Evolutionary conservation across 139 green algal genomes (phyloP).

Genomic region (Micractinium conductrix): DNA sequence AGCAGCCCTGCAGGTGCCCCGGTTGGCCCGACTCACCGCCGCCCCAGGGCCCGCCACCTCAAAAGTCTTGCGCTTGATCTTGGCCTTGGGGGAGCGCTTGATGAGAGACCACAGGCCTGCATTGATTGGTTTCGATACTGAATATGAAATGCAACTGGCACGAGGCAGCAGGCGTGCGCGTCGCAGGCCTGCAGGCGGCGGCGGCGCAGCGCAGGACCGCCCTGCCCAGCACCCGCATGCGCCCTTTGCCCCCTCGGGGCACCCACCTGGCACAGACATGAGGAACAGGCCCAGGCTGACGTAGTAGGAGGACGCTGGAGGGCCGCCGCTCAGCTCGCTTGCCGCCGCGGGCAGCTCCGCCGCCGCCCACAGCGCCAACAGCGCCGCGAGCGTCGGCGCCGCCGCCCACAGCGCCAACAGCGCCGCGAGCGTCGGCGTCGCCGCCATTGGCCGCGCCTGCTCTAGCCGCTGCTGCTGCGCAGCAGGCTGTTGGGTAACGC

Average conservation of each 20-base stretch:
- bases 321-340: slow-evolving; percentile 25
- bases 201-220: neutral
- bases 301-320: slow-evolving; percentile 71
- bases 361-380: slow-evolving; percentile 37
- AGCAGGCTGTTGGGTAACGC: neutral
- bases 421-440: neutral
- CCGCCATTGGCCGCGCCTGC: neutral
- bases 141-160: no score
- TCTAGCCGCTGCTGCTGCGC: slow-evolving; percentile 14
- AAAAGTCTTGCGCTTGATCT: slow-evolving; percentile 79
- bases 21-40: no score
- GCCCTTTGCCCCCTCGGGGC: neutral
- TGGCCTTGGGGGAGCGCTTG: slow-evolving; percentile 87
- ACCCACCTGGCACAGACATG: slow-evolving; percentile 71
- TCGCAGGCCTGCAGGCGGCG: neutral
- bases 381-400: neutral
- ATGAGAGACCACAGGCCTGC: slow-evolving; percentile 91
- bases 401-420: no score
- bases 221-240: no score
- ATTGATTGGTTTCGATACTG: no score
- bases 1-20: no score
- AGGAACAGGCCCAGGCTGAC: slow-evolving; percentile 89
- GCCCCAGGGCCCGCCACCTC: slow-evolving; percentile 75
- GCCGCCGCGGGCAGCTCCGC: slow-evolving; percentile 13
- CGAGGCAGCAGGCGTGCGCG: neutral